Base-by-base conservation (phyloP, 2,329 filamentous ascomycete genomes). In the Escovopsis weberi region DNA sequence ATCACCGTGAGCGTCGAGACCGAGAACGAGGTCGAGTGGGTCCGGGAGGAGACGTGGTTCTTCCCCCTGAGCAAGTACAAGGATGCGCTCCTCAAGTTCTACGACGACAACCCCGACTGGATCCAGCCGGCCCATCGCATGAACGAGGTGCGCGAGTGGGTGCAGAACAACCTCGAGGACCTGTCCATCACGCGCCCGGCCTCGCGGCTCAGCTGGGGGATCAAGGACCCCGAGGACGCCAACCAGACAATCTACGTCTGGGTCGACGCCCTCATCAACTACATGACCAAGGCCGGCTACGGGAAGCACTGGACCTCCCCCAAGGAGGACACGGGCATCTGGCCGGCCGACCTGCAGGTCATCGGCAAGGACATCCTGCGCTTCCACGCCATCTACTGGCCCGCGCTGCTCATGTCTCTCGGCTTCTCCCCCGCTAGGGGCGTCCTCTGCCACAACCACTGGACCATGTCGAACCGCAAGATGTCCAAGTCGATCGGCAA, bases 301-400 rank as follows among this genome's bases (percentile, higher is more conserved):
- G 59, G 60, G 9, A 54, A 52, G 34, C 53, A 53, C 19, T 86
- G 82, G 77, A 63, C 77, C 1, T 80, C 83, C 0, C 78, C 78
- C 2, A 65, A 71, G 4, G 76, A 82, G 28, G 59, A 68, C 12
- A 65, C 64, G 18, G 72, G 73, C 40, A 78, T 84, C 23, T 98
- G 91, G 89, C 91, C 91, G 4, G 85, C 86, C 8, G 80, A 98
- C 59, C 72, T 91, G 15, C 91, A 98, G 38, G 78, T 98, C 26
- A 81, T 98, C 43, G 91, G 91, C 39, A 98, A 98, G 62, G 91
- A 98, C 59, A 98, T 98, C 50, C 70, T 94, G 44, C 82, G 87
- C 15, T 98, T 98, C 61, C 93, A 98, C 59, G 89, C 85, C 60
- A 80, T 98, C 39, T 98, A 98, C 68, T 98, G 93, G 91, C 91